Percentiles rank a stretch among this genome's conserved stretches.
Conservation (phyloP, 345 rosid genomes). For the Populus ilicifolia region DNA sequence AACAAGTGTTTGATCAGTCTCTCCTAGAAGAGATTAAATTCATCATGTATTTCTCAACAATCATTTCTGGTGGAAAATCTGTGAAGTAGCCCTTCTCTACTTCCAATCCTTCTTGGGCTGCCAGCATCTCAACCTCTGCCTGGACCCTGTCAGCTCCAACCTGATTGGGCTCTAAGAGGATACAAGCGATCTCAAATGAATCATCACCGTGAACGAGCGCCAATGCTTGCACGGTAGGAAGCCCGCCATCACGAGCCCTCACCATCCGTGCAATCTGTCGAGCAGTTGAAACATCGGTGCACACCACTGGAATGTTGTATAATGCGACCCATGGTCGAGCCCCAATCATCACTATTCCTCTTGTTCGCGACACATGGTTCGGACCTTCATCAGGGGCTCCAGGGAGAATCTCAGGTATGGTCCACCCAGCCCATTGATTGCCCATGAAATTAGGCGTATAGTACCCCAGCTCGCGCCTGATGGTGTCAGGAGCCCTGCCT, state of each 20-base stretch:
- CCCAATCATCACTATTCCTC: conserved; percentile 51
- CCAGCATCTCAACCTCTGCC: conserved; percentile 47
- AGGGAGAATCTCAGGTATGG: conserved; percentile 31
- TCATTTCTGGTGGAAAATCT: conserved; percentile 49
- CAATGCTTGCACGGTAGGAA: conserved; percentile 53
- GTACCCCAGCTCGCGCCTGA: conserved; percentile 57
- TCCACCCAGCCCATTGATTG: conserved; percentile 55
- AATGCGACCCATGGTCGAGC: conserved; percentile 50
- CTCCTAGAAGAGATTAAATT: conserved; percentile 26
- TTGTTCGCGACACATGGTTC: conserved; percentile 27
- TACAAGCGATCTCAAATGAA: conserved; percentile 54
- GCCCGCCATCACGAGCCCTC: conserved; percentile 64
- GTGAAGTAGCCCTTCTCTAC: conserved; percentile 62
- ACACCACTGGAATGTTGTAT: conserved; percentile 49
- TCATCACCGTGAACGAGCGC: conserved; percentile 50
- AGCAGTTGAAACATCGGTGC: conserved; percentile 34
- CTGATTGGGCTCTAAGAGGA: conserved; percentile 53
- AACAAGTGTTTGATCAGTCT: too few species aligned
- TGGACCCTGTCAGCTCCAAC: conserved; percentile 59
- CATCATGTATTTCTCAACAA: conserved; percentile 41
- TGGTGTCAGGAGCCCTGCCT: conserved; percentile 49
- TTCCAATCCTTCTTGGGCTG: conserved; percentile 46
- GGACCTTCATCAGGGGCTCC: conserved; percentile 52
- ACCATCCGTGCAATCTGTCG: conserved; percentile 53
- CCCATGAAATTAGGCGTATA: conserved; percentile 57